Conservation (phyloP, 345 rosid genomes). For the Corchorus olitorius region DNA sequence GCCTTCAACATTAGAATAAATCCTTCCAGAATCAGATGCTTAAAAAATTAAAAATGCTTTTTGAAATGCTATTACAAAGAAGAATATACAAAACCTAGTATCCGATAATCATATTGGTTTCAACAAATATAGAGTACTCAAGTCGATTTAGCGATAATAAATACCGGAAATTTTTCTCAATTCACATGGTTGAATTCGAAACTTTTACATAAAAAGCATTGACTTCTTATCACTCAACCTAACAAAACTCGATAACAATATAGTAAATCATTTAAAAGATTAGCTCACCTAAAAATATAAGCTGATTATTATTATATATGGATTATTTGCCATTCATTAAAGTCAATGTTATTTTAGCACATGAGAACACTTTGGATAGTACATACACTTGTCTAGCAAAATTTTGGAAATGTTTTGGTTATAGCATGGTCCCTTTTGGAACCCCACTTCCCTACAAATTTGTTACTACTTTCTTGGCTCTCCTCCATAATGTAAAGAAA, state of each 20-base stretch:
- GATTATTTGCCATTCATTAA: not conserved
- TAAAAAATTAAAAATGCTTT: no score
- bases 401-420: not conserved
- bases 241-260: no score
- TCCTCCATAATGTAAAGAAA: not conserved
- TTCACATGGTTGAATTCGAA: no score
- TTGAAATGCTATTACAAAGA: not conserved
- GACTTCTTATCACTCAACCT: no score
- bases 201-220: no score
- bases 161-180: no score
- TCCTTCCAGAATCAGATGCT: constrained; percentile 29
- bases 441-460: not conserved
- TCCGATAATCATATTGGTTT: no score
- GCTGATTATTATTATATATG: not conserved
- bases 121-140: no score
- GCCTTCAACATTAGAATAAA: constrained; percentile 7
- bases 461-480: constrained; percentile 2
- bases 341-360: not conserved
- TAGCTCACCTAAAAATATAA: not conserved
- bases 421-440: not conserved
- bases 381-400: not conserved
- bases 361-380: not conserved
- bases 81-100: no score
- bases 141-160: no score
- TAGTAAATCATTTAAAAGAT: not conserved